Conservation (phyloP, 2,329 filamentous ascomycete species). For the Penicillium griseofulvum region DNA sequence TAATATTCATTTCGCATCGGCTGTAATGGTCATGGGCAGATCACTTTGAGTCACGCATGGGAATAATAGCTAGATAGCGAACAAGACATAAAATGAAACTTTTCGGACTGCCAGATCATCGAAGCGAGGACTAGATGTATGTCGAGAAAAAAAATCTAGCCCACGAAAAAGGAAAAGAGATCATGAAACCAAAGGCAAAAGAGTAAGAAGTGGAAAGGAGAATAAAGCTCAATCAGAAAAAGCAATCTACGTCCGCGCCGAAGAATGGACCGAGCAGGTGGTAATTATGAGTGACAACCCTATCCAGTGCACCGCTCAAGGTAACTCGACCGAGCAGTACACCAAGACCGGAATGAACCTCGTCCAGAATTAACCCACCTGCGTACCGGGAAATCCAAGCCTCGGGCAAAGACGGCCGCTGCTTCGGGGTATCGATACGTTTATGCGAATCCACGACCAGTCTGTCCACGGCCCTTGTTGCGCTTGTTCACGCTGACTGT, state of each 20-base stretch:
- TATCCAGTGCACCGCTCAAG: neutral
- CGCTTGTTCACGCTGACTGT: slow-evolving; percentile 46
- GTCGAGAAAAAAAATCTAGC: slow-evolving; percentile 27
- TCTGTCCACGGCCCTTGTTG: slow-evolving; percentile 44
- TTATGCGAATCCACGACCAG: slow-evolving; percentile 41
- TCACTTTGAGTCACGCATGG: slow-evolving; percentile 34
- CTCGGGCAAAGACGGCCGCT: slow-evolving; percentile 13
- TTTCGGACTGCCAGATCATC: slow-evolving; percentile 39
- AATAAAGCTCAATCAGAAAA: slow-evolving; percentile 13
- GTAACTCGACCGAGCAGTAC: neutral
- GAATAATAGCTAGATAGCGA: slow-evolving; percentile 34
- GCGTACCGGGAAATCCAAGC: slow-evolving; percentile 11
- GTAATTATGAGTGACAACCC: slow-evolving; percentile 7
- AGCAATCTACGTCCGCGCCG: slow-evolving; percentile 4
- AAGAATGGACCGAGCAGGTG: neutral
- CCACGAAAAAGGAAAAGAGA: slow-evolving; percentile 27
- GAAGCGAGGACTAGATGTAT: slow-evolving; percentile 34
- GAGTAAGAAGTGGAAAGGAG: slow-evolving; percentile 14
- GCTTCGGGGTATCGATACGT: slow-evolving; percentile 36
- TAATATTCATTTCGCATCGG: slow-evolving; percentile 34
- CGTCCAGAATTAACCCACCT: slow-evolving; percentile 7
- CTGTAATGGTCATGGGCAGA: slow-evolving; percentile 36
- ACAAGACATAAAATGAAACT: slow-evolving; percentile 31
- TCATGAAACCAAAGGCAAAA: slow-evolving; percentile 29
- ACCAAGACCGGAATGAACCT: slow-evolving; percentile 1